These are phyloP conservation scores for Pythium apleroticum DNA, from an alignment of 352 stramenopile species.

Conservation along the genomic window DNA sequence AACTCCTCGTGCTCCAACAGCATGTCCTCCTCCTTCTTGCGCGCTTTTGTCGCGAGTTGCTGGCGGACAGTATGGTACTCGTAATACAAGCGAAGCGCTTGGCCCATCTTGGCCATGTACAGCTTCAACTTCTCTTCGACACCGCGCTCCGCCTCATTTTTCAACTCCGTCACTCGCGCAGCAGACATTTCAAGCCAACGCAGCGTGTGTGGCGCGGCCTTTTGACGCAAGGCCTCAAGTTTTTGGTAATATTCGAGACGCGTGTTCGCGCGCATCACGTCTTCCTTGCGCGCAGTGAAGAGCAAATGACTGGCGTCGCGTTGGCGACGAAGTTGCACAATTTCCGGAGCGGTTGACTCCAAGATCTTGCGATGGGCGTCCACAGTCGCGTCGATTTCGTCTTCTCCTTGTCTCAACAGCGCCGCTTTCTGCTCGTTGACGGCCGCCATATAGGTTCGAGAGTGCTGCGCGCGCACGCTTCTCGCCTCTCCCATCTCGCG, in stretches of 20 bases:
- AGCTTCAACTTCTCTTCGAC: constrained; percentile 37
- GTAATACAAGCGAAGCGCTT: constrained; percentile 44
- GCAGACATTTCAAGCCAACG: constrained; percentile 29
- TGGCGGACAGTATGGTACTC: constrained; percentile 67
- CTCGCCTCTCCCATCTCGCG: constrained; percentile 25
- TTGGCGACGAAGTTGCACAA: constrained; percentile 16
- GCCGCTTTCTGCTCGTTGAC: constrained; percentile 4
- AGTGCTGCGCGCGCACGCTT: constrained; percentile 3
- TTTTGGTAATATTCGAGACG: constrained; percentile 29
- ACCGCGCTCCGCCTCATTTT: constrained; percentile 31
- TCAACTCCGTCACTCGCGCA: constrained; percentile 26
- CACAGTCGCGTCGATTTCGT: constrained; percentile 16
- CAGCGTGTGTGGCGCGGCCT: constrained; percentile 23
- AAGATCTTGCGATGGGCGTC: constrained; percentile 17
- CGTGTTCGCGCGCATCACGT: constrained; percentile 25
- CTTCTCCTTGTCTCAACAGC: constrained; percentile 15
- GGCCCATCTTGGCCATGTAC: constrained; percentile 50
- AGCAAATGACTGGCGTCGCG: constrained; percentile 16
- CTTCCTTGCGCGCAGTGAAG: constrained; percentile 16
- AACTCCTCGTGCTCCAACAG: constrained; percentile 54
- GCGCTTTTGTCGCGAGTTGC: constrained; percentile 42
- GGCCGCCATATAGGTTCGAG: constrained; percentile 10
- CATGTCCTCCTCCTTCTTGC: constrained; percentile 42
- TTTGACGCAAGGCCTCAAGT: constrained; percentile 20
- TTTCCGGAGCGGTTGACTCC: constrained; percentile 6